A percentile compares a stretch with the other conserved stretches of the same genome.
phyloP scores from a whole-genome alignment of 108 stramenopile species.

The Skeletonema menzelii region DNA sequence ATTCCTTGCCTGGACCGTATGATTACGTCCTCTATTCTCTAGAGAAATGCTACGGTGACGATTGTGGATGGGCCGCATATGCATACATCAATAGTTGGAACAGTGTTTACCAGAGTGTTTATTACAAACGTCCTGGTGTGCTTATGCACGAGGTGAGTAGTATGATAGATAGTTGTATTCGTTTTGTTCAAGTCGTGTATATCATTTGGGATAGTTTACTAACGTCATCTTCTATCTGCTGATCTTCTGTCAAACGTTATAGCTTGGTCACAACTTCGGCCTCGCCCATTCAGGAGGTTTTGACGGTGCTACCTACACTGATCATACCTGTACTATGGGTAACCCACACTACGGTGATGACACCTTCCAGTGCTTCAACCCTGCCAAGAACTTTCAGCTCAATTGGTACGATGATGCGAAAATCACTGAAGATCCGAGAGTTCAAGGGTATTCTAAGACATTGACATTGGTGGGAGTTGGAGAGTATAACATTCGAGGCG shows the following conservation, averaged over 20 bases:
- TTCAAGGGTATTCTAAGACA: not conserved
- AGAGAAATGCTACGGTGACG: constrained; percentile 21
- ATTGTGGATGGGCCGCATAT: constrained; percentile 46
- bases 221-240: not conserved
- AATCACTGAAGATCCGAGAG: not conserved
- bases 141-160: constrained; percentile 39
- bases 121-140: constrained; percentile 30
- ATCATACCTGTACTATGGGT: constrained; percentile 45
- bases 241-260: not conserved
- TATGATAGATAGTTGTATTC: not conserved
- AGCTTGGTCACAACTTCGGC: constrained; percentile 25
- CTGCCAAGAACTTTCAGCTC: constrained; percentile 8
- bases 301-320: constrained; percentile 23
- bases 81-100: constrained; percentile 45
- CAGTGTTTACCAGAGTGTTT: not conserved
- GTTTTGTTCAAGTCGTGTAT: not conserved
- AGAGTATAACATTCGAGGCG: not conserved
- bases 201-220: not conserved
- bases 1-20: constrained; percentile 23
- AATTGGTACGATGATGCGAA: not conserved
- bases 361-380: not conserved
- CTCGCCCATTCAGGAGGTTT: constrained; percentile 39
- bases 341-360: constrained; percentile 22
- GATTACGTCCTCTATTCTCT: constrained; percentile 35
- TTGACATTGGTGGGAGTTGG: constrained; percentile 3